phyloP scores from a whole-genome alignment of 2,329 filamentous ascomycete species.

The Rhinocladiella mackenziei region DNA sequence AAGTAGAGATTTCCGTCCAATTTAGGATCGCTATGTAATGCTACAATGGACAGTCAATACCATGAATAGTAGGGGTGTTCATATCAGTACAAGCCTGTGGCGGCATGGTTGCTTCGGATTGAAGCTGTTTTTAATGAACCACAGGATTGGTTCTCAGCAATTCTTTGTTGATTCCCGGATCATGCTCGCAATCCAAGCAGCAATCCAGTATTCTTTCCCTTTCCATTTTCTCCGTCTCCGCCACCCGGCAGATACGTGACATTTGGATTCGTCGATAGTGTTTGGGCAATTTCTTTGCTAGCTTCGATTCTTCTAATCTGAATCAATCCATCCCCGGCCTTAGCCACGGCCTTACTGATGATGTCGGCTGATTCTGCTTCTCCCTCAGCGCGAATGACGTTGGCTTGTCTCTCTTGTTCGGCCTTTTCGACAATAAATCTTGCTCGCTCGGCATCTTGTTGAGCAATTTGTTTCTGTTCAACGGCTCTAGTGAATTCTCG shows the following conservation, averaged over 20 bases:
- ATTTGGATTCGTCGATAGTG: constrained; percentile 84
- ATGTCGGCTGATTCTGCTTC: constrained; percentile 96
- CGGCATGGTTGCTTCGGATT: too few species aligned
- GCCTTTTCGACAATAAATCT: constrained; percentile 98
- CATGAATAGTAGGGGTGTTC: constrained; percentile 7
- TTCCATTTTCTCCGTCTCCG: constrained; percentile 50
- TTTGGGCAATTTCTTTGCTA: constrained; percentile 89
- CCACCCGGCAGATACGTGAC: constrained; percentile 89
- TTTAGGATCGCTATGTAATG: constrained; percentile 21
- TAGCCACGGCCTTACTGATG: constrained; percentile 88
- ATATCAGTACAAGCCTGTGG: constrained; percentile 13
- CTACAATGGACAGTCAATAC: constrained; percentile 15
- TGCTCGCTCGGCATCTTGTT: constrained; percentile 96
- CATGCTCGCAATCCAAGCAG: constrained; percentile 54
- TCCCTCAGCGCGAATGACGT: constrained; percentile 96
- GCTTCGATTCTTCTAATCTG: constrained; percentile 97
- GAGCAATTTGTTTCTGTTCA: constrained; percentile 99
- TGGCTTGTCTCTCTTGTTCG: constrained; percentile 97
- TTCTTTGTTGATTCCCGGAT: background rate
- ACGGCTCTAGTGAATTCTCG: constrained; percentile 98
- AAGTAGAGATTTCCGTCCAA: constrained; percentile 22
- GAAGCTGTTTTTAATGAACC: too few species aligned
- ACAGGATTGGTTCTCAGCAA: background rate
- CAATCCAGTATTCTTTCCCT: constrained; percentile 63
- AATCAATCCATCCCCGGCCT: constrained; percentile 87